These are phyloP conservation scores for Sanghuangporus baumii DNA, from an alignment of 1,284 basidiomycete species.

Conservation along the genomic window DNA sequence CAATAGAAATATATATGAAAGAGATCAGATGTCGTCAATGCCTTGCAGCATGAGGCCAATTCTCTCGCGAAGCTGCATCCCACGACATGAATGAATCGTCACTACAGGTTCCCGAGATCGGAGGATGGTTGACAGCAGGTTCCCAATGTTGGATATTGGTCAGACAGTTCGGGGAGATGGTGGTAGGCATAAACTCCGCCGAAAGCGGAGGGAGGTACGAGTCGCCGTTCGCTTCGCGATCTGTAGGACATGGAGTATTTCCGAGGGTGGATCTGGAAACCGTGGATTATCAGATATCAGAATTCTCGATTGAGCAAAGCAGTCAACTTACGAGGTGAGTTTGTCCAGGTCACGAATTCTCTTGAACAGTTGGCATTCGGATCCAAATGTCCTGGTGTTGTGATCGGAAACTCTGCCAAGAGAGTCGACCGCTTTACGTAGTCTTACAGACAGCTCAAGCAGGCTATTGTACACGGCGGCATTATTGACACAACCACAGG, in stretches of 20 bases:
- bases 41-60: constrained; percentile 9
- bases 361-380: constrained; percentile 44
- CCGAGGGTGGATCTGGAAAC: constrained; percentile 7
- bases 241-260: constrained; percentile 10
- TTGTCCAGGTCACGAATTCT: constrained; percentile 51
- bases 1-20: background rate
- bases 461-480: constrained; percentile 46
- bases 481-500: constrained; percentile 57
- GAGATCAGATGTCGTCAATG: background rate
- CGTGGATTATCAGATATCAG: background rate
- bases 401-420: constrained; percentile 48
- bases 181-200: constrained; percentile 1
- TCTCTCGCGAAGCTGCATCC: constrained; percentile 31
- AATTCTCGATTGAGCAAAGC: background rate
- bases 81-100: constrained; percentile 44
- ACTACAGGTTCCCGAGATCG: constrained; percentile 24
- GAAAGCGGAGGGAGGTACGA: constrained; percentile 9
- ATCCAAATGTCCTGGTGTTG: constrained; percentile 29
- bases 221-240: background rate
- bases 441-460: constrained; percentile 55
- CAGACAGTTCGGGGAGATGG: constrained; percentile 13
- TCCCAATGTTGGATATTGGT: constrained; percentile 12
- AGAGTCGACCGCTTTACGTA: constrained; percentile 52
- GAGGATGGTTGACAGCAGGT: constrained; percentile 7
- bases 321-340: constrained; percentile 45